Base-by-base conservation (phyloP, 352 stramenopile genomes). In the Pythium dissimile region DNA sequence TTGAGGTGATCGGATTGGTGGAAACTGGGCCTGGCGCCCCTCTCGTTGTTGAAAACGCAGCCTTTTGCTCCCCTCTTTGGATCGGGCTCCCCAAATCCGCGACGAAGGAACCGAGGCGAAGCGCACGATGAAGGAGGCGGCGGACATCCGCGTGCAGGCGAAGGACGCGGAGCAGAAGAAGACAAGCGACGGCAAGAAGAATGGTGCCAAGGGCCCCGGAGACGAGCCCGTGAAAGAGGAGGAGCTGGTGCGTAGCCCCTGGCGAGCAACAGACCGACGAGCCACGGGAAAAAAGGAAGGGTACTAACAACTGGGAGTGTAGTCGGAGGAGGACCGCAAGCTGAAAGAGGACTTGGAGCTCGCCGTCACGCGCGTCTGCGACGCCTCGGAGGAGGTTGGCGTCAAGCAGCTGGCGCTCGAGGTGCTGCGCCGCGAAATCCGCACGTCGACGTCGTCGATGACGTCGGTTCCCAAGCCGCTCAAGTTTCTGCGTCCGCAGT, bases 401-500 rank as follows among this genome's bases (percentile, higher is more conserved):
- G 80, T 92, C 28, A 92, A 95, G 59, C 70, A 87, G 51, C 66
- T 94, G 50, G 97, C 97, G 26, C 72, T 99, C n/a, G 92, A 98
- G 71, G 80, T 98, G 57, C 88, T 99, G 66, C 88, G 97, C 16
- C 95, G 85, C 32, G 96, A 99, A 78, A 98, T 99, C 58, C 85
- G 94, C 39, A 97, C 86, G 30, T 89, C 97, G 21, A 99, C 97
- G 54, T 97, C 92, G 13, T 98, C 92, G 39, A 99, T 99, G 97
- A 99, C 97, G 47, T 98, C 89, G 21, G 97, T 99, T 28, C 97
- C 97, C 10, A 99, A 99, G 84, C 97, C 97, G 30, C 83, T 99
- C 39, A 99, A 99, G 85, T 99, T 99, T 66, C 72, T 99, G 51
- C 80, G 93, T 0, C 96, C 97, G 8, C 96, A 97, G 53, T 99